A percentile compares a stretch with the other conserved stretches of the same genome.
Conservation (phyloP, 768 basidiomycete genomes). For the Lactarius vividus region DNA sequence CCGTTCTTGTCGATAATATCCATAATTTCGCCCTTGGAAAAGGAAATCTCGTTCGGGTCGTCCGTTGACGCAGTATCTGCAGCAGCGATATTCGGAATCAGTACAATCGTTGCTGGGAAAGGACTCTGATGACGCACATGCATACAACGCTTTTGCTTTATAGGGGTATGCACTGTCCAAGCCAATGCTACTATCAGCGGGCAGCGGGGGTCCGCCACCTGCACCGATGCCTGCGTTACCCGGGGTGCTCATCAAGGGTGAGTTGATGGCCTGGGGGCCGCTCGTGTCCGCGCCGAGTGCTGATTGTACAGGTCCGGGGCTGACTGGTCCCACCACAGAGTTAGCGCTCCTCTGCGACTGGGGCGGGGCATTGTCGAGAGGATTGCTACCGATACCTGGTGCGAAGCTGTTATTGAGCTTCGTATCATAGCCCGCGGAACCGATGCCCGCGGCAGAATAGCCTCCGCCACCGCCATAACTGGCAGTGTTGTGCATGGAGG, state of each 20-base stretch:
- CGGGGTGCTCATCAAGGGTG: slow-evolving; percentile 61
- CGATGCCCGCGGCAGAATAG: slow-evolving; percentile 65
- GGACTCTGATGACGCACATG: slow-evolving; percentile 49
- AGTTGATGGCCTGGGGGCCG: slow-evolving; percentile 44
- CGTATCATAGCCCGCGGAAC: slow-evolving; percentile 65
- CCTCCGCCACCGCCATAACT: slow-evolving; percentile 61
- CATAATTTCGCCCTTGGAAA: slow-evolving; percentile 86
- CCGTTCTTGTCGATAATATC: slow-evolving; percentile 91
- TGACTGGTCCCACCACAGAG: slow-evolving; percentile 11
- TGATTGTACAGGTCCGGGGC: slow-evolving; percentile 31
- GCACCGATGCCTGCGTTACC: slow-evolving; percentile 65
- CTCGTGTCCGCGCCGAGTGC: slow-evolving; percentile 47
- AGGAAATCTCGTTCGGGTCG: slow-evolving; percentile 95
- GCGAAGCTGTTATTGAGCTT: slow-evolving; percentile 48
- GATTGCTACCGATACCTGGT: slow-evolving; percentile 34
- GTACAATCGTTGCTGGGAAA: neutral
- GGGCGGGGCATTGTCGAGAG: slow-evolving; percentile 11
- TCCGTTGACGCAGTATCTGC: slow-evolving; percentile 88
- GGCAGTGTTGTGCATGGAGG: slow-evolving; percentile 63
- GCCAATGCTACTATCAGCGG: slow-evolving; percentile 24
- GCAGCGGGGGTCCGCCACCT: slow-evolving; percentile 37
- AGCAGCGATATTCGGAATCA: neutral
- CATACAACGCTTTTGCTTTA: slow-evolving; percentile 86
- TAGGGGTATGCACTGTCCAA: slow-evolving; percentile 52
- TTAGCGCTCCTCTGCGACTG: slow-evolving; percentile 20